Evolutionary conservation across 371 early-diverging fungal species (phyloP), one percentile per base, ranked within the genome.

Genomic region (Rhizopus sp.): DNA sequence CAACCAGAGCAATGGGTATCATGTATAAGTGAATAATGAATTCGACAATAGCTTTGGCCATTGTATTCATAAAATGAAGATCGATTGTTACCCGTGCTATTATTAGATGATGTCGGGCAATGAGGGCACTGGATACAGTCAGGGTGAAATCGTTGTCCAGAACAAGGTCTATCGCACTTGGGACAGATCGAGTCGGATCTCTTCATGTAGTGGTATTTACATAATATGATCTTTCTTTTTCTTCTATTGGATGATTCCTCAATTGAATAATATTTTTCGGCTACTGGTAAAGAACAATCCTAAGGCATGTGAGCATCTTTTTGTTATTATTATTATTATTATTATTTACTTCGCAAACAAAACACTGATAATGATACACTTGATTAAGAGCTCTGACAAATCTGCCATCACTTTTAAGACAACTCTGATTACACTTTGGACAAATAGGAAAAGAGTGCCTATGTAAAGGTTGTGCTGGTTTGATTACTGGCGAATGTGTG

Each of bases 1-100:
- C 98, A 98, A 3, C 98, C 97, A 9, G 91, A 88, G 60, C 98
- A 98, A 59, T 89, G 91, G n/a, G 87, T 84, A 32, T 94, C 92
- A 47, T 81, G 88, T 16, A 88, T 64, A 51, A 85, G 64, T 0
- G 96, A 94, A 68, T 93, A 98, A 69, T 97, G 98, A 53, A 87
- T 82, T 62, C 92, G 88, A 68, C 98, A 98, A 71, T 88, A 97
- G 7, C 88, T 88, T 55, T 88, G 81, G 17, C 87, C 89, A 37
- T 94, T 87, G 60, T 87, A 88, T 59, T 96, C 97, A 63, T 94
- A 98, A 68, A 23, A 23, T 23, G 23, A 23, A 23, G 23, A 23
- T 23, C 23, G 23, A 23, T 23, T 23, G 23, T 23, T 23, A 23
- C 23, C 23, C 23, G 23, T 23, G 23, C 23, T 23, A 23, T 96